phyloP scores from a whole-genome alignment of 2,329 filamentous ascomycete genomes.

The Penicillium brasilianum region DNA sequence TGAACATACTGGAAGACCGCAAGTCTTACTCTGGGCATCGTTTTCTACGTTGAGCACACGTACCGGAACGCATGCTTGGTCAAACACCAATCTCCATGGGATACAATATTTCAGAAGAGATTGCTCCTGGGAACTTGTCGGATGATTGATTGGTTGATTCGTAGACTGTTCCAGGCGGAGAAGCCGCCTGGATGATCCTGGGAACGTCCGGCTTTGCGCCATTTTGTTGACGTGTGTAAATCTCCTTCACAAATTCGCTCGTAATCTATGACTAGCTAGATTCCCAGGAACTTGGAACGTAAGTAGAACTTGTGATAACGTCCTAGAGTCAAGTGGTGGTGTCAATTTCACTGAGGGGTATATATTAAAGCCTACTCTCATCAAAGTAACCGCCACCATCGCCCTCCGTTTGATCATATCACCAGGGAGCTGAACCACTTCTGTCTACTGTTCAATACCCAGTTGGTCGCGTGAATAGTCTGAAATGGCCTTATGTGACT shows the following conservation, averaged over 20 bases:
- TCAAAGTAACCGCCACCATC: not conserved
- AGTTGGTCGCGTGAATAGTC: slow-evolving; percentile 8
- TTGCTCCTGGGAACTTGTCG: slow-evolving; percentile 3
- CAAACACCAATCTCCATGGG: too few species aligned
- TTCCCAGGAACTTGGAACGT: not conserved
- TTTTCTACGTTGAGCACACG: not conserved
- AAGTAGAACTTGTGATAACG: not conserved
- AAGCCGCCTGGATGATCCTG: not conserved
- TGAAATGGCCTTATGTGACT: slow-evolving; percentile 14
- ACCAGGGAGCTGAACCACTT: not conserved
- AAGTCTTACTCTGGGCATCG: not conserved
- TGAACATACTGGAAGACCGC: not conserved
- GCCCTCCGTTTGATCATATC: not conserved
- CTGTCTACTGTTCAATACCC: not conserved
- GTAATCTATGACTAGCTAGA: not conserved
- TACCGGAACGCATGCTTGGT: too few species aligned
- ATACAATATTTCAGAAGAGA: not conserved
- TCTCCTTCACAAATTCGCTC: not conserved
- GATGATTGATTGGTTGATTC: slow-evolving; percentile 1
- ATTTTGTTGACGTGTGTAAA: not conserved
- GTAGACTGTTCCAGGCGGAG: not conserved
- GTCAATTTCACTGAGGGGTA: not conserved
- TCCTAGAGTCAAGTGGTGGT: not conserved
- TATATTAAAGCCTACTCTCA: not conserved
- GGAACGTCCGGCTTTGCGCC: slow-evolving; percentile 1